phyloP scores from a whole-genome alignment of 78 protist species.

The Dictyostelium firmibasis region DNA sequence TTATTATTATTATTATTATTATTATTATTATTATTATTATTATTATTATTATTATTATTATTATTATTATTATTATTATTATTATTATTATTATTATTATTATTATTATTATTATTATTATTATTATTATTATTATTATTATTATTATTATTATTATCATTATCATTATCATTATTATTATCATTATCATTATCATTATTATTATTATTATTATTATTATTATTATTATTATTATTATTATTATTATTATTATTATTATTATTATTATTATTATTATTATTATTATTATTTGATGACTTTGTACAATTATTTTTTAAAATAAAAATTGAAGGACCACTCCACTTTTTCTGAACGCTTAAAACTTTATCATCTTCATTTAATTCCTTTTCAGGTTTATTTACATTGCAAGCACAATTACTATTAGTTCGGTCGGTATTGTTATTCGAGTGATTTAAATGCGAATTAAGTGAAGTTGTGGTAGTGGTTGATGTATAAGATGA shows the following conservation, averaged over 20 bases:
- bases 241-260: neutral
- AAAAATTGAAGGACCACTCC: conserved; percentile 60
- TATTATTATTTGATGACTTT: neutral
- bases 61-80: neutral
- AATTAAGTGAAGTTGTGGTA: neutral
- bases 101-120: neutral
- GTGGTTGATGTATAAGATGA: neutral
- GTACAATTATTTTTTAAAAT: conserved; percentile 33
- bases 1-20: neutral
- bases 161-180: neutral
- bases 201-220: neutral
- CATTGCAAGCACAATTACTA: conserved; percentile 12
- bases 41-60: no score
- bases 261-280: neutral
- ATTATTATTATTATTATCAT: neutral
- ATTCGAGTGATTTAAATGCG: neutral
- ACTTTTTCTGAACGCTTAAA: conserved; percentile 56
- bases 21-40: no score
- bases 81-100: neutral
- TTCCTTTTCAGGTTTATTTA: conserved; percentile 35
- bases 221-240: neutral
- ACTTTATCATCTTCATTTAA: conserved; percentile 55
- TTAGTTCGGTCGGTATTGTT: neutral
- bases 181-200: neutral
- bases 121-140: neutral